Evolutionary conservation across 2,329 filamentous ascomycete genomes (phyloP).

Genomic region (Phyllosticta citriasiana): DNA sequence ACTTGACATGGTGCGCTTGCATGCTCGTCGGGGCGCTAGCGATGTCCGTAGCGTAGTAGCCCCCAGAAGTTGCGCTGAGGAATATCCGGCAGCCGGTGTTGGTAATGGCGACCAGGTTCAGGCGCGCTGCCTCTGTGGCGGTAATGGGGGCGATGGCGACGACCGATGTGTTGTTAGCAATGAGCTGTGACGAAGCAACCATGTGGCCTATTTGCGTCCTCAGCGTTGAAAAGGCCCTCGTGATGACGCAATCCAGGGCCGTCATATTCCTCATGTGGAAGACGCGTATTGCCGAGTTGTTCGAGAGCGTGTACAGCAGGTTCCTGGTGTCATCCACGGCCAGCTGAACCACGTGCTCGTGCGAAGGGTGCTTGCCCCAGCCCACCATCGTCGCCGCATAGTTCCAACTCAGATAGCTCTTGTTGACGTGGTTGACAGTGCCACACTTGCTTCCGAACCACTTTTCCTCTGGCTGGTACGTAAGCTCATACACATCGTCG

Average conservation of each 20-base stretch:
- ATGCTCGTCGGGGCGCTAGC: slow-evolving; percentile 60
- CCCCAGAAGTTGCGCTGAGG: slow-evolving; percentile 76
- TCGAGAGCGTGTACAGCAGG: slow-evolving; percentile 85
- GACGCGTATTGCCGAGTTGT: slow-evolving; percentile 76
- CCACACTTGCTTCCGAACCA: slow-evolving; percentile 88
- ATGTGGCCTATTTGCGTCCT: slow-evolving; percentile 75
- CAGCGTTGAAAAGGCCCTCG: slow-evolving; percentile 42
- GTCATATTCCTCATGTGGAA: slow-evolving; percentile 68
- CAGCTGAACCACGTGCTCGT: slow-evolving; percentile 66
- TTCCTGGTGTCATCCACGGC: slow-evolving; percentile 80
- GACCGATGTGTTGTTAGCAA: slow-evolving; percentile 58
- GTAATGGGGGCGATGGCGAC: slow-evolving; percentile 81
- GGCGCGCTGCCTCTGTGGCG: slow-evolving; percentile 64
- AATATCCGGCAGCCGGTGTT: slow-evolving; percentile 86
- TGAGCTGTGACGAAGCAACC: slow-evolving; percentile 60
- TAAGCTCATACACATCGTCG: slow-evolving; percentile 86
- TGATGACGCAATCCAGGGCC: slow-evolving; percentile 44
- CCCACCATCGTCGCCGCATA: slow-evolving; percentile 36
- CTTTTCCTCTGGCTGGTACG: slow-evolving; percentile 92
- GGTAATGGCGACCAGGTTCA: slow-evolving; percentile 85
- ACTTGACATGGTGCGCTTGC: slow-evolving; percentile 95
- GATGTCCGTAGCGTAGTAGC: slow-evolving; percentile 46
- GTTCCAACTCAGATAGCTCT: slow-evolving; percentile 36
- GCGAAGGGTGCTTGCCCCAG: slow-evolving; percentile 20
- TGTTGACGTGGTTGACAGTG: slow-evolving; percentile 77